A percentile compares a stretch with the other conserved stretches of the same genome.
phyloP scores from a whole-genome alignment of 345 rosid genomes.

The Passiflora organensis region DNA sequence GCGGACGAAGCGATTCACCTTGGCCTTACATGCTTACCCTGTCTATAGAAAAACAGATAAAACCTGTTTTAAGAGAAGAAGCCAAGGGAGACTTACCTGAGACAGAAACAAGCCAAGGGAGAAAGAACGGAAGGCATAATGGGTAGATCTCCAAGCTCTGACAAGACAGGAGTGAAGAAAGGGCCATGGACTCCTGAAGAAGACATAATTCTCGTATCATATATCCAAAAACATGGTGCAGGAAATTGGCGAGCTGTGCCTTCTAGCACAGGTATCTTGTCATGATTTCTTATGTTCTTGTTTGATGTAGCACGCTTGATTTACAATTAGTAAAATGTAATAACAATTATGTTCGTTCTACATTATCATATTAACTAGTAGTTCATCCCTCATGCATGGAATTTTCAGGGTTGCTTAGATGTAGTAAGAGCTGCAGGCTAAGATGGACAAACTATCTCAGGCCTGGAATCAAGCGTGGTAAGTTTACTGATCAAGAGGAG shows the following conservation, averaged over 20 bases:
- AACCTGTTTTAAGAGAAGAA: background rate
- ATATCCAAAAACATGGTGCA: conserved; percentile 88
- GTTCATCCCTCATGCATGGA: background rate
- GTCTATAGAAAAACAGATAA: conserved; percentile 11
- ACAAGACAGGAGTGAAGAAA: conserved; percentile 80
- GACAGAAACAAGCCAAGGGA: no score
- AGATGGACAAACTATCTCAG: conserved; percentile 96
- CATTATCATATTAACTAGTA: background rate
- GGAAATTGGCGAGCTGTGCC: conserved; percentile 96
- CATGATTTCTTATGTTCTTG: background rate
- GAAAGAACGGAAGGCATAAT: conserved; percentile 29
- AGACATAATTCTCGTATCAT: conserved; percentile 84
- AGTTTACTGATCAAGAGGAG: conserved; percentile 82
- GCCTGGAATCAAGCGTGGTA: conserved; percentile 91
- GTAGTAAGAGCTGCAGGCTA: conserved; percentile 98
- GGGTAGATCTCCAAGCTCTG: conserved; percentile 94
- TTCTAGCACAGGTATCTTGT: conserved; percentile 66
- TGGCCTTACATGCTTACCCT: conserved; percentile 34
- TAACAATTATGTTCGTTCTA: background rate
- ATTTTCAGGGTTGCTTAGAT: conserved; percentile 73
- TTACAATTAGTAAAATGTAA: no score
- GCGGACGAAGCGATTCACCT: conserved; percentile 18
- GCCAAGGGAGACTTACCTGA: background rate
- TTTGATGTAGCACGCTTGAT: no score
- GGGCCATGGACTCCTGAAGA: conserved; percentile 99